Base-by-base conservation (phyloP, 2,329 filamentous ascomycete genomes). In the Aspergillus arachidicola region DNA sequence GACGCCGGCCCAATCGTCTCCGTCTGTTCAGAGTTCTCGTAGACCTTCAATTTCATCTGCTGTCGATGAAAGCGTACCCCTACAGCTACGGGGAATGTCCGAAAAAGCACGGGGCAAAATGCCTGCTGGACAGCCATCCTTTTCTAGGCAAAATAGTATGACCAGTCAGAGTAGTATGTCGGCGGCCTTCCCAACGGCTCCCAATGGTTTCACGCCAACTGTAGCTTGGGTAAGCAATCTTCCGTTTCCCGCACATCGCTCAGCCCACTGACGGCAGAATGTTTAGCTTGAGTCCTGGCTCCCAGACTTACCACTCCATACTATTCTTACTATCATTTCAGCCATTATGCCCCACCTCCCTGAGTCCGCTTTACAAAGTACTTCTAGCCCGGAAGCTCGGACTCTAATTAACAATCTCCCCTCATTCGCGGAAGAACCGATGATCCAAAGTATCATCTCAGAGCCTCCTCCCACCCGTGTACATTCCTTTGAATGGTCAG, bases 81-180 rank as follows among this genome's bases (percentile, higher is more conserved):
- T 89, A 23, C 94, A 97, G 75, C 77, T 96, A 34, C 87, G 92
- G 62, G 93, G 93, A 60, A 97, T 98, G 92, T 97, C 94, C 23
- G 95, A 98, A 78, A 99, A 98, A 77, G 95, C 95, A 19, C 85
- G 95, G 57, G 95, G 95, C 9, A 99, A 99, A 78, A 93, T 96
- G 88, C 95, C 94, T 32, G 93, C 91, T 14, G 91, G 92, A 1
- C 84, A 90, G 57, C 86, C 87, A n/a, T 87, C 87, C 2, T 97
- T 97, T 75, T 97, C 94, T 0, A 85, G 94, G 21, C 93, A 97
- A 73, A 97, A 95, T 73, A 96, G 93, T 76, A 92, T 89, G 32
- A 91, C 91, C 1, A 97, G 93, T 72, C 83, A 97, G 41, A 87
- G 84, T 62, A 88, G 88, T 69, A 83, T 89, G 71, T 86, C 89